These are phyloP conservation scores for Fraxinus dipetala DNA, from an alignment of 305 asterid species.

Conservation along the genomic window DNA sequence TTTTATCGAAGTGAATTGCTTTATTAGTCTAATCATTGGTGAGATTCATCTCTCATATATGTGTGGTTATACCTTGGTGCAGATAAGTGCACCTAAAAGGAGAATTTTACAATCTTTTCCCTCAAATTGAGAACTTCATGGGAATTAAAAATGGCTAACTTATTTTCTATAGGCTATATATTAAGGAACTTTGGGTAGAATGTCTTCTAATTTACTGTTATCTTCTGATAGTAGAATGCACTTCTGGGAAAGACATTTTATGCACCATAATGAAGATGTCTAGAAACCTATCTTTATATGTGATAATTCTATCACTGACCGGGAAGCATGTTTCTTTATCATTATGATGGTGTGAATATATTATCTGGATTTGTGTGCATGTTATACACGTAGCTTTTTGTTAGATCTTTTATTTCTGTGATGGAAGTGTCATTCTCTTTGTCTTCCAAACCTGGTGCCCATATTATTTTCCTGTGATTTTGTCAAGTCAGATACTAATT, in stretches of 20 bases:
- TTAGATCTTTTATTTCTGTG: neutral
- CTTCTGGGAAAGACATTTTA: neutral
- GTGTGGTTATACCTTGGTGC: neutral
- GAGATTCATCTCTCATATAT: neutral
- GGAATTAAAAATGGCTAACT: conserved; percentile 1
- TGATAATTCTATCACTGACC: neutral
- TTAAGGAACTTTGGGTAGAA: neutral
- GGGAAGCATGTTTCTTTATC: neutral
- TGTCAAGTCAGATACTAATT: neutral
- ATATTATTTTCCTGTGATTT: neutral
- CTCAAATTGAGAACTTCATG: neutral
- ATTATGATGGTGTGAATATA: neutral
- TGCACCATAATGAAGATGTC: neutral
- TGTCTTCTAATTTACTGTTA: neutral
- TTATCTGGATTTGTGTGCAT: neutral
- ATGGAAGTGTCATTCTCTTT: neutral
- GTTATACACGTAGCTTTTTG: neutral
- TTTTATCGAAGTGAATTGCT: neutral
- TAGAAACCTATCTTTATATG: neutral
- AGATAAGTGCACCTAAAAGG: neutral
- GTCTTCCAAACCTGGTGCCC: neutral
- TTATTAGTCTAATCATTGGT: neutral
- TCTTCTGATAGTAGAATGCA: neutral
- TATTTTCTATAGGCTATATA: neutral
- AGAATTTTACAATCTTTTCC: neutral